Evolutionary conservation across 352 stramenopile genomes (phyloP), one percentile per base, ranked within the genome.

Genomic region (Globisporangium iwayamae): DNA sequence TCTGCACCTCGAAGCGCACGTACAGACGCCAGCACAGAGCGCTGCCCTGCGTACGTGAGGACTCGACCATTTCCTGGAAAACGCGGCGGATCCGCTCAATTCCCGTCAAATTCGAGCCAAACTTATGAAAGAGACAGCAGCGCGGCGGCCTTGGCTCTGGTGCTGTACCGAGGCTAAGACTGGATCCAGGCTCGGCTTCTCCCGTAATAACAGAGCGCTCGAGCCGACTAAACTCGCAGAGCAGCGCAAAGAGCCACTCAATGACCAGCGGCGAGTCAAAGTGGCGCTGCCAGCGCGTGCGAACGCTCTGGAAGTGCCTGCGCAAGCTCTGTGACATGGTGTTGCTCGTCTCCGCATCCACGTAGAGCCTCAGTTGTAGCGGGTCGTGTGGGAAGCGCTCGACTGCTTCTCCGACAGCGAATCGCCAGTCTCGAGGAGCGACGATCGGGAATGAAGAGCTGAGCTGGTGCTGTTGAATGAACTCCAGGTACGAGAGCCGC

Each of bases 221-320:
- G 46, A 78, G 63, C 7, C 85, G 78, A 50, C 63, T 67, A 43
- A 94, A 61, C 69, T 93, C 83, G 65, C 77, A 87, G 0, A 91
- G 68, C 13, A 94, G 63, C 1, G 72, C 76, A 68, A 94, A 94
- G 14, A 94, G 64, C 83, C 85, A 94, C 47, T 94, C 85, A 16
- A 81, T 64, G 46, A 90, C 39, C 28, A 74, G 57, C 0, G 84
- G 85, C 4, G 85, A 91, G 65, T 92, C 81, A 48, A 79, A 79
- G 56, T 88, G 74, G 16, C 83, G 78, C 43, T 66, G 70, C 66
- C 71, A 85, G 5, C 66, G 69, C 34, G 78, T 68, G 39, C 85
- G 68, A 11, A 83, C 68, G 0, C 34, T 63, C 47, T 79, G 18
- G 30, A 91, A 94, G 59, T 90, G 76, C 36, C 69, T 81, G 9